Conservation (phyloP, 1,284 basidiomycete genomes). For the Porogramme epimiltina region DNA sequence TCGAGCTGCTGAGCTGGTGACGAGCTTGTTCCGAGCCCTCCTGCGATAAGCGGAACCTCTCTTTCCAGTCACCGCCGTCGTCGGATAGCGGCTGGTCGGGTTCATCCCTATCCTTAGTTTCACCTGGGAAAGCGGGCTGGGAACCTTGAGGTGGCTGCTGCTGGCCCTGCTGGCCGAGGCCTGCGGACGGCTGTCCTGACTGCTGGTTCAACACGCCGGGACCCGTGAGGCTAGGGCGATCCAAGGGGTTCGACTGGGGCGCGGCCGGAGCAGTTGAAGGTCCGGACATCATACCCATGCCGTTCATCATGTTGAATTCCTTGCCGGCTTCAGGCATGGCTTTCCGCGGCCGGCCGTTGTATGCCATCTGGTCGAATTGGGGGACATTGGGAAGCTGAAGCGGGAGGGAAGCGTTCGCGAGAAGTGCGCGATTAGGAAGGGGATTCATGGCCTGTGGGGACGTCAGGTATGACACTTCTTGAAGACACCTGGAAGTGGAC, state of each 20-base stretch:
- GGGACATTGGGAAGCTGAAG: constrained; percentile 70
- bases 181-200: constrained; percentile 34
- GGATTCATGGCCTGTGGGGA: constrained; percentile 97
- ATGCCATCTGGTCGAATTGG: constrained; percentile 70
- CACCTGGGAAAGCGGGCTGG: constrained; percentile 25
- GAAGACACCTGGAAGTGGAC: constrained; percentile 71
- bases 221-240: constrained; percentile 50
- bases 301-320: constrained; percentile 69
- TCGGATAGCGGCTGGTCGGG: constrained; percentile 70
- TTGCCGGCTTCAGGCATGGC: constrained; percentile 73
- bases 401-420: constrained; percentile 65
- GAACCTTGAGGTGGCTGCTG: constrained; percentile 26
- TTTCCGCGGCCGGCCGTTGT: constrained; percentile 78
- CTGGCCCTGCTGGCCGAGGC: constrained; percentile 22
- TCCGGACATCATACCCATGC: constrained; percentile 53
- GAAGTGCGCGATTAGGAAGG: constrained; percentile 80
- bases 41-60: constrained; percentile 65
- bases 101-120: constrained; percentile 50
- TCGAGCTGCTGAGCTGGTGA: constrained; percentile 26
- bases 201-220: constrained; percentile 41
- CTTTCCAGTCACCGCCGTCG: constrained; percentile 81
- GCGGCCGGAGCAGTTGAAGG: constrained; percentile 50
- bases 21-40: constrained; percentile 48
- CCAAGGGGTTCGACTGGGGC: constrained; percentile 46
- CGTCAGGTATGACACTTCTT: constrained; percentile 97